Evolutionary conservation across 2,329 filamentous ascomycete species (phyloP).

Genomic region (Leptosphaerulina australis): DNA sequence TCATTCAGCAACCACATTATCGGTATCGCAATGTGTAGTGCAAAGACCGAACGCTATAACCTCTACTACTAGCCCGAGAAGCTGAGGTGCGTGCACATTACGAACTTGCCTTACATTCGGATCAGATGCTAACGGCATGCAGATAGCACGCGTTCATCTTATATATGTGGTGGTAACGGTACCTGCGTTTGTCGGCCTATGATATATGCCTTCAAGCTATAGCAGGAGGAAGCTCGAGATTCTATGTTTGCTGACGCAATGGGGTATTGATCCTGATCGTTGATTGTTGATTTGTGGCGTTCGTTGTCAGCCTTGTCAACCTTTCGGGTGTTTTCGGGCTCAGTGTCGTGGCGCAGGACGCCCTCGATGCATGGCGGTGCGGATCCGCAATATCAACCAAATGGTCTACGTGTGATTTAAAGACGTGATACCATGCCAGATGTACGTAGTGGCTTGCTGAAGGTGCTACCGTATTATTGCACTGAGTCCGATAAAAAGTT

Average conservation of each 20-base stretch:
- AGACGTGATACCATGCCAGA: too few species aligned
- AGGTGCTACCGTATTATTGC: too few species aligned
- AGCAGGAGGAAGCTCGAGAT: too few species aligned
- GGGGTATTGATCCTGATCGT: background rate
- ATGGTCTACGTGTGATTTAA: too few species aligned
- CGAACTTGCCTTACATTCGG: background rate
- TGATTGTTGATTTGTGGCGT: background rate
- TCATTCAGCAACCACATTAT: conserved; percentile 9
- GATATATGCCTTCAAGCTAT: too few species aligned
- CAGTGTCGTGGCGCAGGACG: conserved; percentile 12
- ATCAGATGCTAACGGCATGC: background rate
- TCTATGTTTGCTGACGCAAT: too few species aligned
- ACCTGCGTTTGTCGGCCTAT: too few species aligned
- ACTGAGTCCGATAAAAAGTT: too few species aligned
- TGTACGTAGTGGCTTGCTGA: too few species aligned
- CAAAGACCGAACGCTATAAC: conserved; percentile 1
- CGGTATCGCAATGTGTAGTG: conserved; percentile 4
- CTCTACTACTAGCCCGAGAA: conserved; percentile 1
- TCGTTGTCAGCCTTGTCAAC: background rate
- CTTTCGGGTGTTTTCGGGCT: background rate
- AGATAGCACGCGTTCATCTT: conserved; percentile 1
- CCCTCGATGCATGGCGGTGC: background rate
- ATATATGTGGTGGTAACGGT: background rate
- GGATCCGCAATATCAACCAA: conserved; percentile 12
- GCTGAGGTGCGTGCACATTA: conserved; percentile 3